Evolutionary conservation across 1,284 basidiomycete genomes (phyloP), one percentile per base, ranked within the genome.

Genomic region (Moniliophthora roreri): DNA sequence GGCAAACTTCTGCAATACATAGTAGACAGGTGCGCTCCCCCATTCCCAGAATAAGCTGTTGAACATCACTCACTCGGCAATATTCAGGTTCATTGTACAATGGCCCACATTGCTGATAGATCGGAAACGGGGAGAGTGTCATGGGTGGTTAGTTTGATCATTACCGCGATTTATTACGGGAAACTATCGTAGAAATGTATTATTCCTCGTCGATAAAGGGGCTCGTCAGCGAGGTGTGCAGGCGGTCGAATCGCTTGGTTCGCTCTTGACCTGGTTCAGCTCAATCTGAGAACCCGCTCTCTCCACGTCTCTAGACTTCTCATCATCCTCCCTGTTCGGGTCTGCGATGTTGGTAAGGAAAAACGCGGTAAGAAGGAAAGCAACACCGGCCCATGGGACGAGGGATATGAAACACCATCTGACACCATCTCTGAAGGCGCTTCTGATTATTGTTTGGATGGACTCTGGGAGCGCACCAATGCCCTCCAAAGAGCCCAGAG

Each of bases 1-100:
- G 96, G 87, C 23, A 91, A 82, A 62, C 72, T 99, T 40, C 75
- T 98, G 18, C 79, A 84, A 34, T 82, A 81, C 8, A 73, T 96
- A 38, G 94, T 93, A 6, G 95, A 98, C 69, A 82, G 85, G 81
- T 89, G 70, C 62, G 78, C 72, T 16, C 24, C 32, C 32, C 26
- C 15, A 11, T 28, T 40, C 8, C 18, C 5, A 32, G 11, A 6
- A 37, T 18, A 46, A 16, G 18, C 11, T 42, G 34, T 9, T n/a
- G 15, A 23, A 10, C 37, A 11, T 23, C 4, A 11, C 37, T 49
- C 13, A 35, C 38, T n/a, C n/a, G n/a, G n/a, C n/a, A n/a, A 23
- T 41, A 21, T 39, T 21, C 7, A 92, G 89, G 46, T 94, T 96
- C 66, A 65, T 95, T 52, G 89, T 93, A 13, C 93, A 96, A 65